Conservation (phyloP, 2,329 filamentous ascomycete genomes). For the Tolypocladium cylindrosporum region DNA sequence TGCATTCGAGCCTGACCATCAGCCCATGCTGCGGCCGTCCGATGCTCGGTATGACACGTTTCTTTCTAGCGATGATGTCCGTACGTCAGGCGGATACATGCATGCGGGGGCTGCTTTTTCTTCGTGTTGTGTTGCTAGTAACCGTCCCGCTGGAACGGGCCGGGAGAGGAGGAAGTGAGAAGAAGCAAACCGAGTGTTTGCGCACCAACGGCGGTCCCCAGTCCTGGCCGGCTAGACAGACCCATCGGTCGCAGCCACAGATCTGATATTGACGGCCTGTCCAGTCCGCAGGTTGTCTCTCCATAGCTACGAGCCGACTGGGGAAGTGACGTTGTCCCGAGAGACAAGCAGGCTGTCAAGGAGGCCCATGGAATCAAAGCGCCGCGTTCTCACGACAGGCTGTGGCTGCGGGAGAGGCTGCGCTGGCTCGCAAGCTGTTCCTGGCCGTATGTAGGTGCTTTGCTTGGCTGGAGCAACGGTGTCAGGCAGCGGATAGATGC, state of each 20-base stretch:
- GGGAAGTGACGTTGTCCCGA: background rate
- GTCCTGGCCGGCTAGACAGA: background rate
- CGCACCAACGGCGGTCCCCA: background rate
- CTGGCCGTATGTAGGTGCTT: background rate
- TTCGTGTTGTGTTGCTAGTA: background rate
- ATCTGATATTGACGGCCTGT: background rate
- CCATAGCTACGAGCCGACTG: background rate
- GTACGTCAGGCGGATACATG: background rate
- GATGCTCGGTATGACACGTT: background rate
- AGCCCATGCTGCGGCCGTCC: background rate
- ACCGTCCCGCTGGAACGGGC: background rate
- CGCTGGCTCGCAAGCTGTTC: background rate
- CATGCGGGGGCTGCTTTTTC: background rate
- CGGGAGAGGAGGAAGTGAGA: background rate
- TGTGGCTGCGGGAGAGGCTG: background rate
- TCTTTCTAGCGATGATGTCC: background rate
- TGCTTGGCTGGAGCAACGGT: background rate
- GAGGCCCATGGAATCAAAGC: background rate
- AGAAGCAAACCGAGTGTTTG: background rate
- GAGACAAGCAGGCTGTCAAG: background rate
- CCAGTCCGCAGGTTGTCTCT: background rate
- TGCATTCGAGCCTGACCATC: background rate
- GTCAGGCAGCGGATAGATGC: background rate
- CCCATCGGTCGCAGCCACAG: background rate
- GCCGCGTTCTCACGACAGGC: background rate